Conservation (phyloP, 306 rosid genomes). For the Ochetophila trinervis region DNA sequence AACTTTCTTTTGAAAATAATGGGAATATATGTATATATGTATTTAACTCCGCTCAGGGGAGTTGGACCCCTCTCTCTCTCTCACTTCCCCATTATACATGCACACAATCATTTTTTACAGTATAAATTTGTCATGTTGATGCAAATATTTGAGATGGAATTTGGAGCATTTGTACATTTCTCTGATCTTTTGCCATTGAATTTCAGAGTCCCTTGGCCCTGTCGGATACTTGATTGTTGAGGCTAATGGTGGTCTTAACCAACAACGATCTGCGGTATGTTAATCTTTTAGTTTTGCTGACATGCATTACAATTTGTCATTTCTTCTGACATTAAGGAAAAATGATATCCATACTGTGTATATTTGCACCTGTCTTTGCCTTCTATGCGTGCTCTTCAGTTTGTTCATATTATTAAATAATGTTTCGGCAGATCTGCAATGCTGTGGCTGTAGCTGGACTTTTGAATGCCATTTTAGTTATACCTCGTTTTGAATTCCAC, state of each 20-base stretch:
- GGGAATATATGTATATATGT: no score
- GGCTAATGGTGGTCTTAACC: constrained; percentile 98
- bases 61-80: background rate
- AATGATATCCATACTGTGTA: background rate
- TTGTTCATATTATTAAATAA: background rate
- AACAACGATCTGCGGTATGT: constrained; percentile 89
- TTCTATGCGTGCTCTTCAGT: background rate
- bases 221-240: constrained; percentile 80
- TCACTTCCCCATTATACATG: background rate
- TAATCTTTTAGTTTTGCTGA: background rate
- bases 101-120: background rate
- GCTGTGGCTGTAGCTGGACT: constrained; percentile 98
- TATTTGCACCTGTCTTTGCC: background rate
- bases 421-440: constrained; percentile 69
- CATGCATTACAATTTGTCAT: constrained; percentile 6
- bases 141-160: background rate
- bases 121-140: background rate
- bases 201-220: constrained; percentile 56
- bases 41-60: background rate
- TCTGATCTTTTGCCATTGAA: constrained; percentile 18
- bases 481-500: constrained; percentile 86
- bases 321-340: background rate
- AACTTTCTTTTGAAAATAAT: background rate
- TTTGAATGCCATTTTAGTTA: constrained; percentile 73
- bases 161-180: background rate